Evolutionary conservation across 2,329 filamentous ascomycete genomes (phyloP).

Genomic region (Fusarium veterinarium): DNA sequence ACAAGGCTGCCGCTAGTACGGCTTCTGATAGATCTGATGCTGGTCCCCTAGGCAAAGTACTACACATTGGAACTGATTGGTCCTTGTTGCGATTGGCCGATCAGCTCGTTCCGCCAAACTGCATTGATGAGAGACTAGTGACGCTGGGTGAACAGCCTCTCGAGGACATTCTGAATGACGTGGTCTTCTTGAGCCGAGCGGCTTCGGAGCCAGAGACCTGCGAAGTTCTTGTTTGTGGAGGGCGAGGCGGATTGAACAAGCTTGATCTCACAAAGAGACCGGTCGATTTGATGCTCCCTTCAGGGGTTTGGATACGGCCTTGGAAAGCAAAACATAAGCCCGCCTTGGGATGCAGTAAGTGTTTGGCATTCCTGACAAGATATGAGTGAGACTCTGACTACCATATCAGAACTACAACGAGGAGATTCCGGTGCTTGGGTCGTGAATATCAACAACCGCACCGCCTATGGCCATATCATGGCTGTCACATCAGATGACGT

Average conservation of each 20-base stretch:
- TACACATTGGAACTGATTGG: neutral
- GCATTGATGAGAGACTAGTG: neutral
- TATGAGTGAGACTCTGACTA: neutral
- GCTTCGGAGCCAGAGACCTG: neutral
- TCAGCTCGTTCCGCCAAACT: neutral
- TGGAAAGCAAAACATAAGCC: neutral
- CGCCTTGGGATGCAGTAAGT: neutral
- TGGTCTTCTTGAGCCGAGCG: neutral
- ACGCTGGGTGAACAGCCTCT: neutral
- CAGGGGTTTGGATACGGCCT: neutral
- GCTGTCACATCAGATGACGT: neutral
- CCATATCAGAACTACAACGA: neutral
- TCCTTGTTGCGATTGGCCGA: neutral
- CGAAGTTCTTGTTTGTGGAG: neutral
- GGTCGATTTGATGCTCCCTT: neutral
- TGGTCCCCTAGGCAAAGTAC: neutral
- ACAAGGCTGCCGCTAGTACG: fast-evolving
- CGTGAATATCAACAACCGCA: neutral
- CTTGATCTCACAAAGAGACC: neutral
- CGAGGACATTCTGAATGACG: neutral
- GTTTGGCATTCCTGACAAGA: neutral
- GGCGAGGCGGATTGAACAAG: neutral
- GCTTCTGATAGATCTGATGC: neutral
- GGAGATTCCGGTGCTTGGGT: neutral
- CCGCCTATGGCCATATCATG: neutral